Base-by-base conservation (phyloP, 139 green algal genomes). In the Picochlorum sp. region DNA sequence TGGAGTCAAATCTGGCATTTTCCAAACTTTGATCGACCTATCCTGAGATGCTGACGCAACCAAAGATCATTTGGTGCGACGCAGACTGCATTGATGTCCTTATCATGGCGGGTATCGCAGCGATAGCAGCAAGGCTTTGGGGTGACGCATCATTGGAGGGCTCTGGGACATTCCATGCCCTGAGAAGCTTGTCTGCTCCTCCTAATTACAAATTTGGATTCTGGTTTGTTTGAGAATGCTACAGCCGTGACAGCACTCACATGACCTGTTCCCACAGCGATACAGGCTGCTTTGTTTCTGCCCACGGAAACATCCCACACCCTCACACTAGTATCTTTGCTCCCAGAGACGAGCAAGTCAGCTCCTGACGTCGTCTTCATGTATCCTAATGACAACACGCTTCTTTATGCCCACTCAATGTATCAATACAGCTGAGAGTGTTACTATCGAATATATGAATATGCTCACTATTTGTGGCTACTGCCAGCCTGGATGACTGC, bases 21-120 rank as follows among this genome's bases (percentile, higher is more conserved):
- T 61, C 91, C 92, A 98, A 32, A 97, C 55, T 68, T 88, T 88
- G 49, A 77, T 83, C 1, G 85, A 95, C 9, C 79, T 75, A 78
- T 98, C 93, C 66, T 91, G 83, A 49, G 83, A 91, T 57, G 66
- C 90, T 1, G 87, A 90, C 24, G 79, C 87, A 3, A 88, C 58
- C 7, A 90, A 62, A 60, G 41, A 34, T 85, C 67, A 50, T 87
- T 81, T 24, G 83, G 81, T 4, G 83, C 72, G 3, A 66, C 18
- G 6, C 88, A 92, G 21, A 98, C 74, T 0, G 74, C 73, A 61
- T 99, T 98, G 69, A 99, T 87, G 67, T 96, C 89, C 79, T 98
- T 98, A 72, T 96, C 92, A 68, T 99, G 94, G 85, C 94, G 18
- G 85, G 81, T n/a, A 91, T 84, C 7, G 85, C 86, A 6, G 92